Evolutionary conservation across 2,329 filamentous ascomycete species (phyloP), one percentile per base, ranked within the genome.

Genomic region (Aspergillus viridinutans): DNA sequence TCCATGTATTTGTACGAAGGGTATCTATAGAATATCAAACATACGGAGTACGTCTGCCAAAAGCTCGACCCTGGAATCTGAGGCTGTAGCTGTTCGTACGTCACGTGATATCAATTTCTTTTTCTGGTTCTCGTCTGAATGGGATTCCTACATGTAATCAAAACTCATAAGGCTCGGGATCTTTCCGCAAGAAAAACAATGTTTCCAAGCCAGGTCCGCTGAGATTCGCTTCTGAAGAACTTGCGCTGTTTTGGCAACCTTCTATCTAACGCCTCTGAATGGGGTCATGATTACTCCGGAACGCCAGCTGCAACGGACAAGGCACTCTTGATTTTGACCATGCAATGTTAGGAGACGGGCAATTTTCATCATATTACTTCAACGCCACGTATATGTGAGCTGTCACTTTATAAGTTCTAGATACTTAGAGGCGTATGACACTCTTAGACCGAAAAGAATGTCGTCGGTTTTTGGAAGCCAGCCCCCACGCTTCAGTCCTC

Each of bases 381-480:
- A 9, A 7, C 14, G 35, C 23, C 32, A 42, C 21, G 29, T 25
- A 43, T n/a, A 26, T n/a, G n/a, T n/a, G n/a, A n/a, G n/a, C n/a
- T n/a, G n/a, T n/a, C n/a, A n/a, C n/a, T n/a, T n/a, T n/a, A n/a
- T n/a, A n/a, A n/a, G n/a, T n/a, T 35, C 4, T 4, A 5, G 28
- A 28, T 14, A 14, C 29, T 14, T 14, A 35, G 29, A 7, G 35
- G 23, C 25, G 25, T 29, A 38, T 57, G 43, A 25, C 25, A 17
- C 17, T 28, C 40, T 29, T 35, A 14, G 7, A 26, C 54, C 20
- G 17, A 48, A 49, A 63, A 60, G 49, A 57, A 72, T 72, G 70
- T 71, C 69, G 62, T 69, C 65, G 26, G 58, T 61, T 21, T 62
- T 63, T 32, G 64, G 64, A 47, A 59, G 58, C 2, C 61, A 61